Evolutionary conservation across 2,329 filamentous ascomycete species (phyloP), one percentile per base, ranked within the genome.

Genomic region (Ophiostoma sp.): DNA sequence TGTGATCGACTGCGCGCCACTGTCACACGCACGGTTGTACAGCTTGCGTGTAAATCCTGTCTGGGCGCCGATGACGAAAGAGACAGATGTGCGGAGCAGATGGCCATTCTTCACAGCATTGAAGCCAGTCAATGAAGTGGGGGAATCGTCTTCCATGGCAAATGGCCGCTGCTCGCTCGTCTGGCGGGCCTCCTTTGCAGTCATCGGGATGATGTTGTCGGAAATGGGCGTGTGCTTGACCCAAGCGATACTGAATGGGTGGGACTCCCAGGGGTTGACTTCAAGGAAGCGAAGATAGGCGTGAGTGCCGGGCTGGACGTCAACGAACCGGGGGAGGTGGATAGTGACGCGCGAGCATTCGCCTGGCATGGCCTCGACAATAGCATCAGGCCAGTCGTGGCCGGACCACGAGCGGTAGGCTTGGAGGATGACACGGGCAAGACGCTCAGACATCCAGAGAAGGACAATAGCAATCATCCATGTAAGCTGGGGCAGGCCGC

Each of bases 31-130:
- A 69, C 83, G 86, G 73, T 90, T 82, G 81, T 87, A 96, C 2
- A 98, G 86, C 73, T 87, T 87, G 74, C 92, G 87, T 7, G 95
- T 98, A 80, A 97, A 89, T 42, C 94, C 94, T 0, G 90, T 93
- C 70, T 95, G 90, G 41, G 93, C 91, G 71, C 92, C 91, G 73
- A 97, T 89, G 74, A 98, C 83, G 74, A 97, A 91, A 0, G 90
- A 93, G 70, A 97, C 86, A 27, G 81, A 80, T 0, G 85, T 87
- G 4, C 78, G 80, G 67, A 79, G 77, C n/a, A 67, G 36, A 11
- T 75, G 74, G 60, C 79, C 78, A 68, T 81, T 79, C 18, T 60
- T 64, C 8, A 49, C 41, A 63, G 62, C 64, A 71, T 68, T 60
- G 64, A 76, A 66, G 65, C 65, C 60, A 8, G 62, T 67, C 16